A percentile compares a stretch with the other conserved stretches of the same genome.
Conservation (phyloP, 2,329 filamentous ascomycete species). For the Ilyonectria destructans region DNA sequence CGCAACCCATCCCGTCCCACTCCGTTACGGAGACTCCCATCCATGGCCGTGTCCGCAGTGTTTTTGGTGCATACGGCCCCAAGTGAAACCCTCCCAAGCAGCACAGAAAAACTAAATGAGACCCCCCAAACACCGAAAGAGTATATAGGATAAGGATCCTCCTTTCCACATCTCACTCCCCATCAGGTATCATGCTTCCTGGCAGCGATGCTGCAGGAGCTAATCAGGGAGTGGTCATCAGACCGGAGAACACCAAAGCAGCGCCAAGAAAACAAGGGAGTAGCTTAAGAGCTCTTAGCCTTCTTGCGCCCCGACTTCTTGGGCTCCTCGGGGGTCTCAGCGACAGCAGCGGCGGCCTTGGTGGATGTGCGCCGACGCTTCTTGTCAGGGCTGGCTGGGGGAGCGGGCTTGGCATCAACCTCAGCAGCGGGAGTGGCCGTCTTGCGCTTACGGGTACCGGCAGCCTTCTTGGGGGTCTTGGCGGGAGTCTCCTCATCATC, state of each 20-base stretch:
- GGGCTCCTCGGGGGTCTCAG: constrained; percentile 70
- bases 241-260: constrained; percentile 30
- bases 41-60: constrained; percentile 18
- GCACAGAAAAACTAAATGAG: constrained; percentile 35
- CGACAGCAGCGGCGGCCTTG: constrained; percentile 66
- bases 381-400: constrained; percentile 72
- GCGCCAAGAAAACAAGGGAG: constrained; percentile 40
- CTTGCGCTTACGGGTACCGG: constrained; percentile 71
- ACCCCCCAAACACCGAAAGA: constrained; percentile 42
- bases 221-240: constrained; percentile 37
- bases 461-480: constrained; percentile 73
- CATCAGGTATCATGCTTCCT: constrained; percentile 47
- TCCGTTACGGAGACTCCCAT: constrained; percentile 29
- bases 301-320: constrained; percentile 76
- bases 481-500: constrained; percentile 63
- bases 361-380: constrained; percentile 73
- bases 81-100: constrained; percentile 29
- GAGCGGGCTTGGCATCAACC: constrained; percentile 59
- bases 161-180: constrained; percentile 40
- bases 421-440: constrained; percentile 62
- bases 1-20: constrained; percentile 31
- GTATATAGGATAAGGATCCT: constrained; percentile 38
- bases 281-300: constrained; percentile 61
- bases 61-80: constrained; percentile 34
- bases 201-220: constrained; percentile 32